phyloP scores from a whole-genome alignment of 2,329 filamentous ascomycete genomes.

The Rosellinia necatrix region DNA sequence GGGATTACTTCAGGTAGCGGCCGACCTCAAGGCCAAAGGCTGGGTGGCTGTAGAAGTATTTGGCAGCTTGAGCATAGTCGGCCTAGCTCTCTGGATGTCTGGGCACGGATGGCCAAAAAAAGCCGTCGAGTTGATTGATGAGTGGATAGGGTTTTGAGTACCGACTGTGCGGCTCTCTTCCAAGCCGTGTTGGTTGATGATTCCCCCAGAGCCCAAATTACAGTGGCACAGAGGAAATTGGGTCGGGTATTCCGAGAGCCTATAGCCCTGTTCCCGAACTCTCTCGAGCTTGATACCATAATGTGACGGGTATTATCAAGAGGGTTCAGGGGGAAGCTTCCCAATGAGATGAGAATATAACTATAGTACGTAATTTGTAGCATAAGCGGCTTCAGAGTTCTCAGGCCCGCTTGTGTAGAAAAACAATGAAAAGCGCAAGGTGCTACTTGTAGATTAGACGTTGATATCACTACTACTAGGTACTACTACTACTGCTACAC shows the following conservation, averaged over 20 bases:
- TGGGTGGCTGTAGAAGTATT: constrained; percentile 74
- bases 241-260: not conserved
- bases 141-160: constrained; percentile 39
- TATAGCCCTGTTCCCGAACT: too few species aligned
- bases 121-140: constrained; percentile 34
- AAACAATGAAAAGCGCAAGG: too few species aligned
- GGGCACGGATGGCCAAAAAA: constrained; percentile 45
- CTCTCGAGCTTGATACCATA: too few species aligned
- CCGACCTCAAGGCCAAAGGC: constrained; percentile 66
- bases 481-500: too few species aligned
- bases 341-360: too few species aligned
- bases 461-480: too few species aligned
- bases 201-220: not conserved
- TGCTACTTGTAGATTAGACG: too few species aligned
- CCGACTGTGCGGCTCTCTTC: not conserved
- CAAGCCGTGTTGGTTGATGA: not conserved
- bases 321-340: too few species aligned
- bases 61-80: constrained; percentile 74
- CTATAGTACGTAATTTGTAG: too few species aligned
- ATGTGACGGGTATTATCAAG: too few species aligned
- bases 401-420: too few species aligned
- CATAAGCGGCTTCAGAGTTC: too few species aligned
- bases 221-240: not conserved
- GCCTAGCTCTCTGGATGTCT: constrained; percentile 67
- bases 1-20: constrained; percentile 72